These are phyloP conservation scores for Trichoderma koningiopsis DNA, from an alignment of 2,329 filamentous ascomycete species.

Conservation along the genomic window DNA sequence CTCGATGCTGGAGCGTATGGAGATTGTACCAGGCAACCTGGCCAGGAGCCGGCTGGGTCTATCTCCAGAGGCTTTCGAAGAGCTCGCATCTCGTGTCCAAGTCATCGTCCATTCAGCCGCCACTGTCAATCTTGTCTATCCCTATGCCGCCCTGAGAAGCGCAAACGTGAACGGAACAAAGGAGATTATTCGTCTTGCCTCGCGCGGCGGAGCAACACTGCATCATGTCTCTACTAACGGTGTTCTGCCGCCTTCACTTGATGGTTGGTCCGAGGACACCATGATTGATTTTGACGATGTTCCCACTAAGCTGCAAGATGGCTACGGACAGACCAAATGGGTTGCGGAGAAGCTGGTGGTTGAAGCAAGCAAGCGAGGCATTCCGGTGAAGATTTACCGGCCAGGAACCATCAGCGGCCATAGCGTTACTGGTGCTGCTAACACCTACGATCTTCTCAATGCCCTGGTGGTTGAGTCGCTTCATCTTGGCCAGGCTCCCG, in stretches of 20 bases:
- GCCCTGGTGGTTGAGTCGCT: slow-evolving; percentile 77
- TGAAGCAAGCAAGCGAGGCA: slow-evolving; percentile 67
- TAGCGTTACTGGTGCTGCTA: slow-evolving; percentile 72
- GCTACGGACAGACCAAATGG: slow-evolving; percentile 82
- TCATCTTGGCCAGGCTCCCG: slow-evolving; percentile 68
- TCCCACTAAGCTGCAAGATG: slow-evolving; percentile 67
- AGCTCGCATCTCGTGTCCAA: slow-evolving; percentile 65
- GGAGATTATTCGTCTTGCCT: slow-evolving; percentile 72
- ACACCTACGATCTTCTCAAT: slow-evolving; percentile 76
- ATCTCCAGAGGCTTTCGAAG: slow-evolving; percentile 63
- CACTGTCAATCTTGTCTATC: slow-evolving; percentile 79
- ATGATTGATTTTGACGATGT: slow-evolving; percentile 70
- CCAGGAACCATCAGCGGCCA: slow-evolving; percentile 79
- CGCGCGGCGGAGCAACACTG: slow-evolving; percentile 67
- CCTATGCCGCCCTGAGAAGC: slow-evolving; percentile 72
- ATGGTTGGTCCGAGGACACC: slow-evolving; percentile 71
- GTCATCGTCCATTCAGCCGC: slow-evolving; percentile 78
- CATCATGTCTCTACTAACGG: slow-evolving; percentile 82
- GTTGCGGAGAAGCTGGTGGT: slow-evolving; percentile 74
- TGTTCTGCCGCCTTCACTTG: slow-evolving; percentile 69
- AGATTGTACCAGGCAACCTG: slow-evolving; percentile 74
- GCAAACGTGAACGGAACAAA: slow-evolving; percentile 79
- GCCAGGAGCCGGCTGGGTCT: slow-evolving; percentile 70
- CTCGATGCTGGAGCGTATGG: slow-evolving; percentile 74
- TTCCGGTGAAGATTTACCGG: slow-evolving; percentile 71